Base-by-base conservation (phyloP, 352 stramenopile species). In the Phytophthora quininea region DNA sequence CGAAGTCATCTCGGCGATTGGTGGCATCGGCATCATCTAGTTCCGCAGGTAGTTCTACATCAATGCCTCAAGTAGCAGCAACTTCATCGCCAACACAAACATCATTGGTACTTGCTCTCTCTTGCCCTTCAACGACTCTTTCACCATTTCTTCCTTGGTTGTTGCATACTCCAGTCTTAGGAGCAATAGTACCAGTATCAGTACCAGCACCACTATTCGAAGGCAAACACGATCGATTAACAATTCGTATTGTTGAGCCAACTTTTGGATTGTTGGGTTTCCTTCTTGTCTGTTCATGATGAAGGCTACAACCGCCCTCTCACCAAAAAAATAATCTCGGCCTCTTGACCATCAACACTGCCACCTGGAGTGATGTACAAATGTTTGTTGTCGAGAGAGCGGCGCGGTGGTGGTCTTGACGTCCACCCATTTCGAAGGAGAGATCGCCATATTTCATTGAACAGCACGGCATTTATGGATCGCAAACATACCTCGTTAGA, bases 391-490 rank as follows among this genome's bases (percentile, higher is more conserved):
- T 63, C 46, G 6, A 63, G n/a, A 12, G 27, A 9, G 32, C 45
- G 30, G 6, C 24, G 19, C 1, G 32, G 14, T 31, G 56, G 56
- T 2, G 46, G 31, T 11, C 50, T 63, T 8, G 56, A 40, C 15
- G 35, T 32, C 56, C 47, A 55, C 24, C 56, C 56, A 27, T 49
- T 35, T 4, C 35, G 56, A 1, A n/a, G 56, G 14, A 63, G 56
- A 15, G 4, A 33, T 7, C 56, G 56, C 56, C 55, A 62, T 4
- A 62, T 54, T 19, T 47, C 19, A 14, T 46, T 63, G 46, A 63
- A 63, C 35, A 40, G 10, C 35, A 40, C 35, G 35, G 6, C 35
- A 40, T 40, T 11, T 40, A 40, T 11, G 35, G 10, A 40, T 40
- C 10, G 10, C 35, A 40, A 24, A 11, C 35, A 40, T 11, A 40